phyloP scores from a whole-genome alignment of 2,329 filamentous ascomycete species.

The Zasmidium angulare region DNA sequence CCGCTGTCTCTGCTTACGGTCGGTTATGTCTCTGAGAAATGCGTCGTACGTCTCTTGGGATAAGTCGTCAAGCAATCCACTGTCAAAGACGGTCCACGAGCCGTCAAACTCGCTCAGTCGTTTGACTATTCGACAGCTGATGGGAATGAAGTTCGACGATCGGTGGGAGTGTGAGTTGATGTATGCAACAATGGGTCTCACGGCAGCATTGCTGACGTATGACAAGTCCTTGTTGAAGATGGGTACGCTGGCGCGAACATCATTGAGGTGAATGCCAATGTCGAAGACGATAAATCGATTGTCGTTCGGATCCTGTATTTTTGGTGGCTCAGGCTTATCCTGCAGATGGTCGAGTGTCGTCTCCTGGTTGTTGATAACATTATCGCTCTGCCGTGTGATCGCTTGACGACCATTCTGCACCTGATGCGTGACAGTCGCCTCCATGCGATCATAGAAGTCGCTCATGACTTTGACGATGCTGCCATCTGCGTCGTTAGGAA shows the following conservation, averaged over 20 bases:
- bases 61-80: slow-evolving; percentile 88
- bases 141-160: slow-evolving; percentile 85
- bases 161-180: slow-evolving; percentile 74
- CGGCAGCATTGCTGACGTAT: slow-evolving; percentile 93
- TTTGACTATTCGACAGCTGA: slow-evolving; percentile 93
- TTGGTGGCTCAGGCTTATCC: not conserved
- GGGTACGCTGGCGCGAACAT: slow-evolving; percentile 88
- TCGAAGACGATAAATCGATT: slow-evolving; percentile 89
- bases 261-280: slow-evolving; percentile 89
- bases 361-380: slow-evolving; percentile 26
- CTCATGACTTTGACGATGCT: slow-evolving; percentile 91
- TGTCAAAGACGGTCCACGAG: slow-evolving; percentile 92
- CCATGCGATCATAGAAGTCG: slow-evolving; percentile 95
- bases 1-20: slow-evolving; percentile 81
- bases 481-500: slow-evolving; percentile 83
- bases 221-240: slow-evolving; percentile 89
- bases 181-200: slow-evolving; percentile 94
- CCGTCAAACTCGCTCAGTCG: slow-evolving; percentile 86
- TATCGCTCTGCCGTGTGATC: slow-evolving; percentile 15
- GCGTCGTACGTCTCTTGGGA: slow-evolving; percentile 93
- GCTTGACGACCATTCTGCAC: slow-evolving; percentile 16
- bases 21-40: slow-evolving; percentile 86
- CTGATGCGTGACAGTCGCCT: slow-evolving; percentile 73
- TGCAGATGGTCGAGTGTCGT: slow-evolving; percentile 6
- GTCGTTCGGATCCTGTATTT: slow-evolving; percentile 39